These are phyloP conservation scores for Annulohypoxylon bovei DNA, from an alignment of 495 filamentous ascomycete genomes.

Conservation along the genomic window DNA sequence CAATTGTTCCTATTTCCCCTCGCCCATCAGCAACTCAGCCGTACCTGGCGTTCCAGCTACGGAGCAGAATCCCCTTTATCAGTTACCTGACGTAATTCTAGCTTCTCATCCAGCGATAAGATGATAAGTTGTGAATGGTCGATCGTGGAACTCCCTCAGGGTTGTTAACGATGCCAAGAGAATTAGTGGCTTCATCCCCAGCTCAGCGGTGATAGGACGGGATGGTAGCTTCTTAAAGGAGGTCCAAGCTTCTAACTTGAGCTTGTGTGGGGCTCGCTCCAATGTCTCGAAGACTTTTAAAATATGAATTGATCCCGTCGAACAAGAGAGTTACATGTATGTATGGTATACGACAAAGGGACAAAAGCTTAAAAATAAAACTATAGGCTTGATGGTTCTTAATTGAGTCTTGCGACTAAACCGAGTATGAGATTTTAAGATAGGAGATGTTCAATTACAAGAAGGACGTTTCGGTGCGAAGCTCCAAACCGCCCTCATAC, in stretches of 20 bases:
- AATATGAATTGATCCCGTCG: neutral
- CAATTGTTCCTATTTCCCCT: constrained; percentile 21
- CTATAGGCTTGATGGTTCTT: neutral
- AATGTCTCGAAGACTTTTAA: neutral
- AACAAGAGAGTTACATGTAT: neutral
- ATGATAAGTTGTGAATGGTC: constrained; percentile 38
- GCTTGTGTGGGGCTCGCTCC: constrained; percentile 3
- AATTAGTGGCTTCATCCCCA: constrained; percentile 23
- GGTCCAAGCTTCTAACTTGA: constrained; percentile 8
- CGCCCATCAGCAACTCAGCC: constrained; percentile 32
- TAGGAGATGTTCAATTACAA: neutral
- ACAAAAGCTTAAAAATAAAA: neutral
- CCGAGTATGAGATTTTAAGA: neutral
- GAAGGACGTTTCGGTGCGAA: neutral
- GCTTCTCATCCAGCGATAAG: constrained; percentile 45
- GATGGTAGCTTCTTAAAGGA: constrained; percentile 1
- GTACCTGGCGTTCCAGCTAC: constrained; percentile 24
- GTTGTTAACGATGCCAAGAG: constrained; percentile 29
- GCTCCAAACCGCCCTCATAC: neutral
- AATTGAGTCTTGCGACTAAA: neutral
- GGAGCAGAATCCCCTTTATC: constrained; percentile 28
- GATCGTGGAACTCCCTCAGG: constrained; percentile 14
- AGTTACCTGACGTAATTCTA: constrained; percentile 47
- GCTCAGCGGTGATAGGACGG: constrained; percentile 5
- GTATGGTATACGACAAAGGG: neutral